These are phyloP conservation scores for Pestalotiopsis sp. DNA, from an alignment of 2,329 filamentous ascomycete species.

Conservation along the genomic window DNA sequence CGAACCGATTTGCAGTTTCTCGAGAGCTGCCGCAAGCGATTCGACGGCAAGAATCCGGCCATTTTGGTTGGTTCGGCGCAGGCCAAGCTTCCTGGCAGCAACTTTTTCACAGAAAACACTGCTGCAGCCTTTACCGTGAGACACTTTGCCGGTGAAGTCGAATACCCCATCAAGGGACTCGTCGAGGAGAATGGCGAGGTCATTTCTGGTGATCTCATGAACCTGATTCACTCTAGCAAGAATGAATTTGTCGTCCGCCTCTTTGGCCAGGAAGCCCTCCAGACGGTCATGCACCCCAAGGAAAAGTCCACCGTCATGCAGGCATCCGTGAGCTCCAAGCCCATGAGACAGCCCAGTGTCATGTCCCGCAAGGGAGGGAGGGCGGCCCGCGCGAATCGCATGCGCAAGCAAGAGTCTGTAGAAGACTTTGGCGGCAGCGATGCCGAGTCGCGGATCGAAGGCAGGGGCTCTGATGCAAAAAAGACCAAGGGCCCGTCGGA, in stretches of 20 bases:
- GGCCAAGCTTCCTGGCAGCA: constrained; percentile 80
- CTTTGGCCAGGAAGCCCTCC: constrained; percentile 93
- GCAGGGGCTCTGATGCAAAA: constrained; percentile 28
- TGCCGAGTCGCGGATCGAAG: constrained; percentile 36
- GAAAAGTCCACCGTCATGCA: constrained; percentile 92
- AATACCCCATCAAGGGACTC: constrained; percentile 85
- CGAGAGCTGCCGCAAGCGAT: constrained; percentile 88
- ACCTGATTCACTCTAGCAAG: constrained; percentile 85
- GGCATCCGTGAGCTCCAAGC: constrained; percentile 94
- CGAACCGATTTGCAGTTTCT: constrained; percentile 88
- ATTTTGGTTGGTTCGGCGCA: constrained; percentile 79
- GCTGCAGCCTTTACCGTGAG: constrained; percentile 85
- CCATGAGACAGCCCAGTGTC: constrained; percentile 88
- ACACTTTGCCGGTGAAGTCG: constrained; percentile 95
- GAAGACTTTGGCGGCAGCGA: constrained; percentile 55
- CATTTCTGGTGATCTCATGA: constrained; percentile 94
- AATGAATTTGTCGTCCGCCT: constrained; percentile 87
- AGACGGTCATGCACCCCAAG: constrained; percentile 90
- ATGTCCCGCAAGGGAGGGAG: constrained; percentile 73
- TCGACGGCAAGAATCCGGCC: constrained; percentile 90
- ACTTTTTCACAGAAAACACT: constrained; percentile 83
- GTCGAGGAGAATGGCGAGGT: constrained; percentile 96
- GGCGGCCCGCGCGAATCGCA: constrained; percentile 35
- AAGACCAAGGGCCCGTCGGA: constrained; percentile 55
- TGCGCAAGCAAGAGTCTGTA: constrained; percentile 44